Evolutionary conservation across 768 basidiomycete genomes (phyloP).

Genomic region (Russula dissimulans): DNA sequence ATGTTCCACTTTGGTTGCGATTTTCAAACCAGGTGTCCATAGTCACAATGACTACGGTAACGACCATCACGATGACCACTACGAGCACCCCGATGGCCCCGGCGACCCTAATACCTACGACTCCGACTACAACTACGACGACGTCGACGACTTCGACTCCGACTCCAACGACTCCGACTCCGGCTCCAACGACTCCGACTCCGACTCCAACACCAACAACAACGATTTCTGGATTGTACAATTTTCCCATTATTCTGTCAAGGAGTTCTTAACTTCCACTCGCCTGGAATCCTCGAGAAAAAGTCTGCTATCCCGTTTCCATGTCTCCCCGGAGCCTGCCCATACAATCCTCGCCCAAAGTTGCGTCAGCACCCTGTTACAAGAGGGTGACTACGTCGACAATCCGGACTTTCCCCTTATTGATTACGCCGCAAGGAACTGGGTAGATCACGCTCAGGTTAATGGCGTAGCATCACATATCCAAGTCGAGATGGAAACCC

Average conservation of each 20-base stretch:
- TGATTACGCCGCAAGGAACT: background rate
- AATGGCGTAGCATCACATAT: background rate
- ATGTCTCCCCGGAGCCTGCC: background rate
- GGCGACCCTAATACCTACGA: no score
- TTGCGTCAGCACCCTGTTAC: background rate
- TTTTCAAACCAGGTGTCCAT: background rate
- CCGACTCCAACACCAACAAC: no score
- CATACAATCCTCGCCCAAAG: background rate
- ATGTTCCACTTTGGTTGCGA: background rate
- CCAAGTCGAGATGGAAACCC: background rate
- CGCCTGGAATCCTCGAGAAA: background rate
- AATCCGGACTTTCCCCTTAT: background rate
- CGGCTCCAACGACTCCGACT: no score
- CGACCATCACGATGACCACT: no score
- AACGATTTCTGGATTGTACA: background rate
- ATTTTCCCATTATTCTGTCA: slow-evolving; percentile 2
- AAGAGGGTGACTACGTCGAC: background rate
- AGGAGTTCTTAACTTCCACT: slow-evolving; percentile 1
- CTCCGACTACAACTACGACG: no score
- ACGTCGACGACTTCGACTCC: no score
- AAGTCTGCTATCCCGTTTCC: background rate
- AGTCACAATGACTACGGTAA: background rate
- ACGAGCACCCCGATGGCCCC: no score
- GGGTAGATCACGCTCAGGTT: background rate
- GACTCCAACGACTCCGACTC: no score